Evolutionary conservation across 2,329 filamentous ascomycete genomes (phyloP), one percentile per base, ranked within the genome.

Genomic region (Pochonia chlamydosporia): DNA sequence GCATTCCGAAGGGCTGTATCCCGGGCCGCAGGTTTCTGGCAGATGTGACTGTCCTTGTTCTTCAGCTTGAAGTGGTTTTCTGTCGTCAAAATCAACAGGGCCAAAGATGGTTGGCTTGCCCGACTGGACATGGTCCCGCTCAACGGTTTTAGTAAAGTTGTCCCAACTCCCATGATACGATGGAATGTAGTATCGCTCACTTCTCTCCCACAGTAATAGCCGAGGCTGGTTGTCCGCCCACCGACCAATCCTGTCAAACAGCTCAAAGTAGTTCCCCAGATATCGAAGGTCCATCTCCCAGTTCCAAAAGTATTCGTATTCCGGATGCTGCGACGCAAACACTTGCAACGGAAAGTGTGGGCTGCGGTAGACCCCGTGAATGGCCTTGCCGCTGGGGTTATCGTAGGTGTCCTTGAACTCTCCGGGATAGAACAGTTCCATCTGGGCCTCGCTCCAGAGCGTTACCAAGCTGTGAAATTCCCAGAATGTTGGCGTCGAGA

Each of bases 401-500:
- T 76, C 71, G 57, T 84, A 81, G 1, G 83, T 79, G 39, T 84
- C 80, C 55, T 85, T 83, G n/a, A 90, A 84, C 35, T 81, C 78
- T 2, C 79, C 79, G 50, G 77, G 65, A 59, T 95, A 95, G 63
- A 89, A 82, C 47, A 91, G 74, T 48, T 77, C 75, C 87, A 95
- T 92, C 65, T 92, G 87, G 44, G 81, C 76, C 63, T 93, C 88
- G 3, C 87, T 90, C 89, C 89, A 95, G 5, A 95, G 71, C 0
- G 85, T 89, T 39, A 85, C 87, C 63, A 95, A 79, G 50, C 84
- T 81, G 61, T 84, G 86, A 65, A 95, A 95, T 59, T 92, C 87
- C 72, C 1, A 87, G 74, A 57, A 86, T 66, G 57, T 84, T 75
- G 59, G 78, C 69, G 60, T 81, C 76, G 60, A 95, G 71, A 58